A percentile compares a stretch with the other conserved stretches of the same genome.
phyloP scores from a whole-genome alignment of 2,329 filamentous ascomycete genomes.

The Rhynchosporium agropyri region DNA sequence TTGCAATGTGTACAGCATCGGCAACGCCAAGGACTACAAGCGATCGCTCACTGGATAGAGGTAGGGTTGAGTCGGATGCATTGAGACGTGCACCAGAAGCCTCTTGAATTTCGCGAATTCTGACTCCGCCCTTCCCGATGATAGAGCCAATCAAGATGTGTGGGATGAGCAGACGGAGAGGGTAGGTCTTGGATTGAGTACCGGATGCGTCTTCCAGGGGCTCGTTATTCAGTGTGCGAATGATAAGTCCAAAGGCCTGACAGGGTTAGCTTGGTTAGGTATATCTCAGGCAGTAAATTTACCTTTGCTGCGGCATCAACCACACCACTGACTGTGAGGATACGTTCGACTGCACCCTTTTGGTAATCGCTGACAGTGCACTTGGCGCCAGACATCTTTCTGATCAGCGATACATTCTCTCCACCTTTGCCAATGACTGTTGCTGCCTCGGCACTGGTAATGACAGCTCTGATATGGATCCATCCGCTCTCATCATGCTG shows the following conservation, averaged over 20 bases:
- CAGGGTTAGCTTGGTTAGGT: conserved; percentile 1
- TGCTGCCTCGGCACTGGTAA: conserved; percentile 94
- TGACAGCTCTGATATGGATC: conserved; percentile 96
- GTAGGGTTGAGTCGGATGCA: conserved; percentile 91
- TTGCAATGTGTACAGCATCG: conserved; percentile 97
- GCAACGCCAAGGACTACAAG: conserved; percentile 97
- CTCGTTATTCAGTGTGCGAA: conserved; percentile 97
- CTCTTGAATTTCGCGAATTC: conserved; percentile 98
- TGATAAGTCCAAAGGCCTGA: conserved; percentile 95
- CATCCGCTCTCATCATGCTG: conserved; percentile 88
- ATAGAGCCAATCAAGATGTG: conserved; percentile 98
- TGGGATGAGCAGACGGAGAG: conserved; percentile 89
- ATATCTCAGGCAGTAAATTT: conserved; percentile 41
- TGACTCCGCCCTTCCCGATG: conserved; percentile 93
- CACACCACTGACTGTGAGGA: conserved; percentile 93
- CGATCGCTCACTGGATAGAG: conserved; percentile 94
- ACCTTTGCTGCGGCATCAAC: conserved; percentile 98
- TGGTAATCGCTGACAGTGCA: conserved; percentile 99
- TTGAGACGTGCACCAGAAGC: conserved; percentile 95
- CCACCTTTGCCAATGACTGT: conserved; percentile 98
- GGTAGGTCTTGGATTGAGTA: conserved; percentile 95
- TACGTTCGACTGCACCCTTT: conserved; percentile 94
- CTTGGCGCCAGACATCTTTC: conserved; percentile 92
- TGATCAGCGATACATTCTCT: conserved; percentile 97
- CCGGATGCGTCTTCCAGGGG: conserved; percentile 85